phyloP scores from a whole-genome alignment of 2,329 filamentous ascomycete species.

The Dothistroma septosporum region DNA sequence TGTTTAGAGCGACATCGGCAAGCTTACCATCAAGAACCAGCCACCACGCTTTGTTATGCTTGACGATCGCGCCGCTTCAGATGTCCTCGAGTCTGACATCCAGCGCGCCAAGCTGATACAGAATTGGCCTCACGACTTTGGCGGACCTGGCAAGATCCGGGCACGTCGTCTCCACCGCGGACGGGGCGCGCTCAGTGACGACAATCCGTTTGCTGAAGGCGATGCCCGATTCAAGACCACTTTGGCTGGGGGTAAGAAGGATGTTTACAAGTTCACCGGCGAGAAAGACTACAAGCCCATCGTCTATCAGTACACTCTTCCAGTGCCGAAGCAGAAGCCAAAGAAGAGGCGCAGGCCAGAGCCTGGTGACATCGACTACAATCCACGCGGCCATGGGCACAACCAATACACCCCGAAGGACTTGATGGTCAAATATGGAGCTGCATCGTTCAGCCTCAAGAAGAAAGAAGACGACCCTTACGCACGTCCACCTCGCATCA shows the following conservation, averaged over 20 bases:
- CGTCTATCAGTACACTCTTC: slow-evolving; percentile 21
- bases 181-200: slow-evolving; percentile 31
- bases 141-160: slow-evolving; percentile 31
- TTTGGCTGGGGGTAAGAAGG: slow-evolving; percentile 15
- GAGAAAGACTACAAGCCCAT: slow-evolving; percentile 25
- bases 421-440: slow-evolving; percentile 28
- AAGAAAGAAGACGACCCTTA: slow-evolving; percentile 10
- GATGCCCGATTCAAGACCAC: slow-evolving; percentile 19
- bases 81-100: slow-evolving; percentile 32
- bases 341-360: slow-evolving; percentile 21
- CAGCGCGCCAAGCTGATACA: slow-evolving; percentile 24
- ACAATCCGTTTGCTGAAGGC: slow-evolving; percentile 10
- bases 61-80: slow-evolving; percentile 38
- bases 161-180: slow-evolving; percentile 37
- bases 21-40: slow-evolving; percentile 24
- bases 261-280: slow-evolving; percentile 30
- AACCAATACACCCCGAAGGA: slow-evolving; percentile 30
- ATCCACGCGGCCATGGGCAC: slow-evolving; percentile 24
- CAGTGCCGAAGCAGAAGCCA: slow-evolving; percentile 1
- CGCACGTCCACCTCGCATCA: slow-evolving; percentile 11
- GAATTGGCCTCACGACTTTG: slow-evolving; percentile 41
- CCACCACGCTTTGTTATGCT: slow-evolving; percentile 40
- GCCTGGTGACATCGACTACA: slow-evolving; percentile 16
- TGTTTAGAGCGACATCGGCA: slow-evolving; percentile 26
- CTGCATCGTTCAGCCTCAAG: slow-evolving; percentile 20